A percentile compares a stretch with the other conserved stretches of the same genome.
These are phyloP conservation scores for Obelidium mucronatum DNA, from an alignment of 192 early-diverging fungal genomes.

Conservation along the genomic window DNA sequence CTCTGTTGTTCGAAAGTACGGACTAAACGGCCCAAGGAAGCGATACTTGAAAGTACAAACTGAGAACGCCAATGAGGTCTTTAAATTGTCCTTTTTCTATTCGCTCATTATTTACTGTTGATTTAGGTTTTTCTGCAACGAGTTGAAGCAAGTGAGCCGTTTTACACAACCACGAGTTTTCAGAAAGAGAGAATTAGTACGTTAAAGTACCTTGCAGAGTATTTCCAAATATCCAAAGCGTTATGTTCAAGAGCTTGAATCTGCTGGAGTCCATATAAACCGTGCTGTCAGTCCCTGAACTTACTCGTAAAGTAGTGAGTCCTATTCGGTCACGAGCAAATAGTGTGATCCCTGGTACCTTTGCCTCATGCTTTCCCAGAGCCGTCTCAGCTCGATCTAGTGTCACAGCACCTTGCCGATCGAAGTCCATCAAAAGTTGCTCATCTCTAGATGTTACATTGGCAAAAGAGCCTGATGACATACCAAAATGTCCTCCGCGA, in stretches of 20 bases:
- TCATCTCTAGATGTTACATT: not conserved
- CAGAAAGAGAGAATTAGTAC: constrained; percentile 23
- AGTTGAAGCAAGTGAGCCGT: constrained; percentile 14
- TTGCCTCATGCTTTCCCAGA: not conserved
- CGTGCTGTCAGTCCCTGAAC: not conserved
- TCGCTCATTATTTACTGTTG: too few species aligned
- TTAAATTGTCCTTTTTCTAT: not conserved
- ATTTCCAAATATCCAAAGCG: constrained; percentile 29
- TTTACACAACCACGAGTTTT: constrained; percentile 5
- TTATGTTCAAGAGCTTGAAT: constrained; percentile 22
- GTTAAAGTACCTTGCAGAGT: constrained; percentile 23
- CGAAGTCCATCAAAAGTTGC: not conserved
- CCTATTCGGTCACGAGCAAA: not conserved
- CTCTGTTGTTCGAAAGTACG: constrained; percentile 5
- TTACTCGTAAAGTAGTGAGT: not conserved
- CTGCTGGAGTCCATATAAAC: not conserved
- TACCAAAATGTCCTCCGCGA: not conserved
- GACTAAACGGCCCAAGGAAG: constrained; percentile 31
- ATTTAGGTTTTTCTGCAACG: constrained; percentile 24
- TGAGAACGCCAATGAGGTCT: constrained; percentile 26
- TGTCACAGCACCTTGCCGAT: not conserved
- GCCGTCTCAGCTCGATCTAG: not conserved
- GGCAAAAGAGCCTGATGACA: not conserved
- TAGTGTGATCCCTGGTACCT: not conserved
- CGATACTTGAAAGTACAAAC: constrained; percentile 24